Evolutionary conservation across 2,329 filamentous ascomycete species (phyloP), one percentile per base, ranked within the genome.

Genomic region (Neofusicoccum kwambonambiense): DNA sequence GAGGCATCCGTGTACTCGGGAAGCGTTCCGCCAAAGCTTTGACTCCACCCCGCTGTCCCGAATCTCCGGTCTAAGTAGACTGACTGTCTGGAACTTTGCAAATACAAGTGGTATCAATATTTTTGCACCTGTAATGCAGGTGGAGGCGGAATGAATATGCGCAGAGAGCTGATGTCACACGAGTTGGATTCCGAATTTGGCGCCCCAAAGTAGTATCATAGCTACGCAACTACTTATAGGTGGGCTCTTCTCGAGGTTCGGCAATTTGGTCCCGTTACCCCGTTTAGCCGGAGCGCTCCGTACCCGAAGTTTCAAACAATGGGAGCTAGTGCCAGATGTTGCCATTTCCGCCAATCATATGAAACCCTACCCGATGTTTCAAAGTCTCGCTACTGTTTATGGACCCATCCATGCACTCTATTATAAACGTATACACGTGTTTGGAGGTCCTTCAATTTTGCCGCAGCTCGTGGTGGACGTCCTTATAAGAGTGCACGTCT

Each of bases 331-430:
- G 57, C 57, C 57, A 50, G 31, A n/a, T 15, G 34, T n/a, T 41
- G 57, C 57, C 57, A 61, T 47, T 61, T 61, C 57, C 57, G 44
- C 57, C 57, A 61, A 61, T 61, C 44, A 61, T 13, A 27, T 49
- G 57, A 61, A 50, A 50, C 42, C n/a, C 9, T 5, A 12, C 42
- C 34, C 5, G 1, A 27, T 61, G 57, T 61, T 61, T 61, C 57
- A 50, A 41, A 9, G 31, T 41, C 34, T 61, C 44, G 57, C 44
- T 31, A 50, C 13, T 13, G 27, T 31, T 31, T 31, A 31, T 7
- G n/a, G 27, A 41, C 44, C 42, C 57, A 17, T 49, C 45, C 57
- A 41, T 50, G 44, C 57, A 61, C 57, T 61, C 57, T 49, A 61
- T 27, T 41, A 61, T 61, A 50, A 61, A 61, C 57, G 34, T 41